Evolutionary conservation across 345 rosid genomes (phyloP).

Genomic region (Adansonia digitata): DNA sequence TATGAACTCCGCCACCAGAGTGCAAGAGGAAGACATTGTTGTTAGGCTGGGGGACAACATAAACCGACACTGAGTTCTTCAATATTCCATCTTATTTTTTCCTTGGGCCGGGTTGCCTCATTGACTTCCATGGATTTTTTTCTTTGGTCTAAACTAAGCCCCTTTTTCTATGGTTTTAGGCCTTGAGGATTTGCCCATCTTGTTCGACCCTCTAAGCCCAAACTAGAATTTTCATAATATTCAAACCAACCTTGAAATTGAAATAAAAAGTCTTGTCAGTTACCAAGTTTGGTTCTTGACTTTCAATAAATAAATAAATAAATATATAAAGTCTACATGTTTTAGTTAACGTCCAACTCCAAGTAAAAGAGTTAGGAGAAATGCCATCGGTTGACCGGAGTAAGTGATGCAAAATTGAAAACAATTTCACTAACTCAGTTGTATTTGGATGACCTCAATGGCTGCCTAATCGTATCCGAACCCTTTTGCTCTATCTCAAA

Average conservation of each 20-base stretch:
- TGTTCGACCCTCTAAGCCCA: background rate
- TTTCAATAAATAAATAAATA: no score
- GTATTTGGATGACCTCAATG: constrained; percentile 14
- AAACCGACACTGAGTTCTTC: background rate
- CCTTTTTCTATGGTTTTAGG: background rate
- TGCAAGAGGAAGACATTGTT: background rate
- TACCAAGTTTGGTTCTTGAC: background rate
- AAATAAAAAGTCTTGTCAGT: background rate
- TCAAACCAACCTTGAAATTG: no score
- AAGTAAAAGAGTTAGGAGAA: background rate
- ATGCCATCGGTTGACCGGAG: background rate
- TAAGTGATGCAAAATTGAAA: background rate
- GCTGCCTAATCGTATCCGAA: background rate
- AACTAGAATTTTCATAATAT: background rate
- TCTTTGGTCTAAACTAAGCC: background rate
- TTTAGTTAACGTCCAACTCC: background rate
- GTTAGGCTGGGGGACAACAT: background rate
- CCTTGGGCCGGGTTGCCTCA: background rate
- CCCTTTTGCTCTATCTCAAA: background rate
- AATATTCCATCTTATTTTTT: background rate
- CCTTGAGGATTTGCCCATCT: background rate
- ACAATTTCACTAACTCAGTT: background rate
- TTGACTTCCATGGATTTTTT: background rate
- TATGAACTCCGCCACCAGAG: background rate
- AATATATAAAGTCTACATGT: no score